These are phyloP conservation scores for Botrytis elliptica DNA, from an alignment of 2,329 filamentous ascomycete genomes.

Conservation along the genomic window DNA sequence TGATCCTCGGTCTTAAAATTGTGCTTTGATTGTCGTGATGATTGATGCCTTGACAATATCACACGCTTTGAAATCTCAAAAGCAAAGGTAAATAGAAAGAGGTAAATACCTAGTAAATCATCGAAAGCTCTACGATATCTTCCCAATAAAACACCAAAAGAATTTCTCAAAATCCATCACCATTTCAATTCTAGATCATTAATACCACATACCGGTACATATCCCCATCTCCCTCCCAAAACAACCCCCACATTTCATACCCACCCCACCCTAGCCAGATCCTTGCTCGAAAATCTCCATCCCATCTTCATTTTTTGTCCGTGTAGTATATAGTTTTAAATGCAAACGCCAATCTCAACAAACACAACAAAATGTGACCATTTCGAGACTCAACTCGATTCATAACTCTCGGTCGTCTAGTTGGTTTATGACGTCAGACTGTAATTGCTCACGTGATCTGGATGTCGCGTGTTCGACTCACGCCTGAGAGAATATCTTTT, in stretches of 20 bases:
- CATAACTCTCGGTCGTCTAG: constrained; percentile 1
- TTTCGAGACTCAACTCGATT: neutral
- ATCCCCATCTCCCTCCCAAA: no score
- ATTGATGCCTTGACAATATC: neutral
- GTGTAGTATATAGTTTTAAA: no score
- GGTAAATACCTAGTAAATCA: neutral
- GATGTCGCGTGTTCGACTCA: constrained; percentile 5
- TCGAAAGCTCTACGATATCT: neutral
- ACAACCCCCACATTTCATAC: no score
- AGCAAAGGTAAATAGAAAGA: neutral
- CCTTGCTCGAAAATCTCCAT: no score
- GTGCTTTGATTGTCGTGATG: neutral
- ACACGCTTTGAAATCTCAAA: neutral
- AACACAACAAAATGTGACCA: neutral
- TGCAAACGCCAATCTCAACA: neutral
- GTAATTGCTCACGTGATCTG: neutral
- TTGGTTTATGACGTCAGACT: constrained; percentile 7
- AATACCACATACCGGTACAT: no score
- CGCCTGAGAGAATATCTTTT: neutral
- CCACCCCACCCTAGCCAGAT: no score
- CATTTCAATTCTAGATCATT: no score
- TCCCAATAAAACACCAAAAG: neutral
- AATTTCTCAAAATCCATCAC: neutral
- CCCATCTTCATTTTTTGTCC: no score
- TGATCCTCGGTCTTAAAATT: neutral